These are phyloP conservation scores for Testicularia cyperi DNA, from an alignment of 1,284 basidiomycete genomes.

Conservation along the genomic window DNA sequence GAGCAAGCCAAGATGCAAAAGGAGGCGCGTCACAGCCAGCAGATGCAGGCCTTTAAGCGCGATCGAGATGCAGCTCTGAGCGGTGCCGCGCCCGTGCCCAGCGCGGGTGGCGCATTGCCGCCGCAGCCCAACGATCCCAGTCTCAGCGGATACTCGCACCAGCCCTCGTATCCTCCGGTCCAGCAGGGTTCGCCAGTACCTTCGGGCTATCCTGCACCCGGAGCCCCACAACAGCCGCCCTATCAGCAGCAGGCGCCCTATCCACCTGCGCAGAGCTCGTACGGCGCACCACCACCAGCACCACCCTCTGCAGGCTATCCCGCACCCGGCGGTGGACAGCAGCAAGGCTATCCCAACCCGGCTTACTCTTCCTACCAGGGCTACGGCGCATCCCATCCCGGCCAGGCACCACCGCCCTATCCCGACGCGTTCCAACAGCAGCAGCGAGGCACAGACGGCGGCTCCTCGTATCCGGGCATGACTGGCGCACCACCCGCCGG, in stretches of 20 bases:
- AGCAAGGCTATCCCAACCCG: not conserved
- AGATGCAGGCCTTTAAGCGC: conserved; percentile 12
- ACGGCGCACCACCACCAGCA: conserved; percentile 1
- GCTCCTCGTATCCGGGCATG: not conserved
- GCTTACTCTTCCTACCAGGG: conserved; percentile 4
- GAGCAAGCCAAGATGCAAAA: conserved; percentile 9
- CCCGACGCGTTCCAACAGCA: conserved; percentile 6
- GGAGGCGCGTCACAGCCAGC: conserved; percentile 6
- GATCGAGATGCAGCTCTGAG: conserved; percentile 13
- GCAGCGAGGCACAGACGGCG: conserved; percentile 2
- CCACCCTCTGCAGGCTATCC: conserved; percentile 1
- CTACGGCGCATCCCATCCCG: conserved; percentile 2
- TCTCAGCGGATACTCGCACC: conserved; percentile 18
- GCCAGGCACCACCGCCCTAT: conserved; percentile 22
- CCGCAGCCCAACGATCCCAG: conserved; percentile 9
- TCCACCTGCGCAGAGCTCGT: conserved; percentile 4
- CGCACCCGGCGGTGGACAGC: not conserved
- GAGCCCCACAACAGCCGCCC: not conserved
- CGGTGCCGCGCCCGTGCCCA: conserved; percentile 13
- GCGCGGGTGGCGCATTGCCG: conserved; percentile 25
- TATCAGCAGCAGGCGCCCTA: conserved; percentile 8
- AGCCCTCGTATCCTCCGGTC: conserved; percentile 2
- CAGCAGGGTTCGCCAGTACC: too few species aligned
- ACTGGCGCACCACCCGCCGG: not conserved
- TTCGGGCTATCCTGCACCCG: not conserved